Base-by-base conservation (phyloP, 257 asterid species). In the Lycium barbarum region DNA sequence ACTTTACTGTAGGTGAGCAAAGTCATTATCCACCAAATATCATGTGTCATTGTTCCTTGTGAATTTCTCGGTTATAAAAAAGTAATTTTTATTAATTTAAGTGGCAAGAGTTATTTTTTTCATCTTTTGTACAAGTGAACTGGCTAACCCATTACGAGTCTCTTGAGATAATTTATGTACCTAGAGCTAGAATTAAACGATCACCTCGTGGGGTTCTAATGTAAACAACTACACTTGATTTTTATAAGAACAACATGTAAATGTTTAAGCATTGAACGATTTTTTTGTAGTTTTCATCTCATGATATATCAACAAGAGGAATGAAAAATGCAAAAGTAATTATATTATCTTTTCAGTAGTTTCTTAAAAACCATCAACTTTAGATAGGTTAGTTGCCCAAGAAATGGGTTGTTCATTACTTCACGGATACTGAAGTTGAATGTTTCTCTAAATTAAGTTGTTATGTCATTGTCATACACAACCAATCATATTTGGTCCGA, bases 381-480 rank as follows among this genome's bases (percentile, higher is more conserved):
- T 36, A 78, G 45, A 82, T 68, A 86, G 43, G 84, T 83, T 10
- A 40, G 57, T 45, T 36, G 22, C 61, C 40, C 79, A 81, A 84
- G 84, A 43, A 35, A 68, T 59, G 20, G 67, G 83, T 84, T 81
- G 85, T 38, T 51, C 58, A 43, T 84, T 74, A 79, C 79, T 83
- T 67, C 49, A 84, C 79, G 55, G 15, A 76, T 78, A 18, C 73
- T 63, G 4, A 80, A 13, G 62, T 76, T 51, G 81, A 76, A 76
- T 26, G 43, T 76, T 76, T 76, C 82, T 51, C 9, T 1, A 13
- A 3, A 49, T 74, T 8, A 36, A 84, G 73, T 83, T 89, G 71
- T 73, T 62, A 72, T 81, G 88, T 86, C 90, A 78, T 76, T 85
- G 18, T 89, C 90, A 18, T 83, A 68, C 12, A 84, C 85, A 87